Percentiles rank a stretch among this genome's conserved stretches.
Evolutionary conservation across 345 rosid species (phyloP).

Genomic region (Leavenworthia alabamica): DNA sequence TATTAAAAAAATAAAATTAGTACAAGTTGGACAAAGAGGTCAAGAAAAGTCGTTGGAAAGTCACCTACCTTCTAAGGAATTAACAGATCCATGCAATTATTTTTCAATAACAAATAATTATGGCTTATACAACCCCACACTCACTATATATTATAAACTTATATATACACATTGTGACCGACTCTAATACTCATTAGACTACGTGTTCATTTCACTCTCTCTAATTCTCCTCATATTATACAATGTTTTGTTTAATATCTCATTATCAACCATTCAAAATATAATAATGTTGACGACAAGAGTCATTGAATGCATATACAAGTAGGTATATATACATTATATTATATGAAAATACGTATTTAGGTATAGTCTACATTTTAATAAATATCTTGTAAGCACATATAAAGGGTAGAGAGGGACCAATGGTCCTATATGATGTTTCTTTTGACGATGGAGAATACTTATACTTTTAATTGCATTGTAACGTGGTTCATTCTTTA

Average conservation of each 20-base stretch:
- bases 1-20: not conserved
- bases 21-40: not conserved
- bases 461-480: slow-evolving; percentile 21
- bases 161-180: not conserved
- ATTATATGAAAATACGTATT: slow-evolving; percentile 11
- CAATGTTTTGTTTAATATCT: no score
- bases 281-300: not conserved
- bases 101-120: not conserved
- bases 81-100: slow-evolving; percentile 4
- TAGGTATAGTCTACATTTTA: slow-evolving; percentile 15
- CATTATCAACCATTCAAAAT: not conserved
- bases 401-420: no score
- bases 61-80: slow-evolving; percentile 1
- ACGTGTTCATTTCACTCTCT: slow-evolving; percentile 31
- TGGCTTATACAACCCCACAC: slow-evolving; percentile 20
- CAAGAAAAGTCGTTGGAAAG: slow-evolving; percentile 9
- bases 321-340: slow-evolving; percentile 11
- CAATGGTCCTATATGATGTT: slow-evolving; percentile 7
- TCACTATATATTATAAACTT: slow-evolving; percentile 6
- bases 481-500: slow-evolving; percentile 30
- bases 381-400: slow-evolving; percentile 17
- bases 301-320: slow-evolving; percentile 18
- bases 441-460: slow-evolving; percentile 11
- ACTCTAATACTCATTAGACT: slow-evolving; percentile 16
- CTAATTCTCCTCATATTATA: no score